Percentiles rank a stretch among this genome's conserved stretches.
These are phyloP conservation scores for Globisporangium apiculatum DNA, from an alignment of 352 stramenopile genomes.

Conservation along the genomic window DNA sequence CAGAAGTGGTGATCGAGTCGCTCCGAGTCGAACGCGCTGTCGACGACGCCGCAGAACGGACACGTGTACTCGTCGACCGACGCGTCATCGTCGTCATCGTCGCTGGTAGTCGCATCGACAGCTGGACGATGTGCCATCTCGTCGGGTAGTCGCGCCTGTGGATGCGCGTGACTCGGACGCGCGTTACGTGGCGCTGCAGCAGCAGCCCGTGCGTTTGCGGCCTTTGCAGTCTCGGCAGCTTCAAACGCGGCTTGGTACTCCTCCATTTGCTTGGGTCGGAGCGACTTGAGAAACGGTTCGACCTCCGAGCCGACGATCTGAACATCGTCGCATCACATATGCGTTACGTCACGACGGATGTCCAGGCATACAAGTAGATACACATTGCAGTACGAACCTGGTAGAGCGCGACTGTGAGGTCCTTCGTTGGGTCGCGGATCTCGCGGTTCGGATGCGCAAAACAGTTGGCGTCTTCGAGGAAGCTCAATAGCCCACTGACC, in stretches of 20 bases:
- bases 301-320: constrained; percentile 53
- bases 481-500: constrained; percentile 56
- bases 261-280: constrained; percentile 87
- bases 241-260: constrained; percentile 89
- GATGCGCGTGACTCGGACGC: constrained; percentile 1
- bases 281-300: constrained; percentile 67
- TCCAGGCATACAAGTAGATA: neutral
- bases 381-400: constrained; percentile 17
- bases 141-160: constrained; percentile 10
- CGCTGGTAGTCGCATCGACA: constrained; percentile 12
- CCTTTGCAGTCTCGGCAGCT: constrained; percentile 38
- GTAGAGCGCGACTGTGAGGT: constrained; percentile 78
- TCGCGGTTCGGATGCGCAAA: constrained; percentile 86
- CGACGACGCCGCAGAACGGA: constrained; percentile 86
- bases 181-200: constrained; percentile 6
- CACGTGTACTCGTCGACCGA: constrained; percentile 86
- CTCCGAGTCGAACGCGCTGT: constrained; percentile 86
- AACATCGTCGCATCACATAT: neutral
- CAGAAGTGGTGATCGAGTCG: constrained; percentile 90
- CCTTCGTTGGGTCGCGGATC: constrained; percentile 84
- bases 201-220: constrained; percentile 12
- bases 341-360: too few relatives aligned
- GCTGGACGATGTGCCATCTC: constrained; percentile 25
- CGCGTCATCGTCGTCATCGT: constrained; percentile 56
- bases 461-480: constrained; percentile 77